phyloP scores from a whole-genome alignment of 208 protist species.

The Trypanosoma brucei region DNA sequence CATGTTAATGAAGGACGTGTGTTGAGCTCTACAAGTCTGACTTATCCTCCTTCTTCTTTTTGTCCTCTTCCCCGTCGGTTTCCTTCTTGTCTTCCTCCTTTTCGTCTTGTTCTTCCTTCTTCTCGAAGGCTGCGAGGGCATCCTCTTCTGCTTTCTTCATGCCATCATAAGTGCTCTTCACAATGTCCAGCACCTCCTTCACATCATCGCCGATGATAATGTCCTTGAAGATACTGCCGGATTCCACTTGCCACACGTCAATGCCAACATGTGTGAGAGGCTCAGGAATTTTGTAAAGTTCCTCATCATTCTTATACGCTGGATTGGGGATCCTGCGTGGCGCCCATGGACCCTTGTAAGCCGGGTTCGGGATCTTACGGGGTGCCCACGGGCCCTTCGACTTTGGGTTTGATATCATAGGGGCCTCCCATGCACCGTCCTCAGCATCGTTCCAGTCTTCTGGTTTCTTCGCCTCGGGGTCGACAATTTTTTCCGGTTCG shows the following conservation, averaged over 20 bases:
- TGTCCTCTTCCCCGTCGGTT: slow-evolving; percentile 3
- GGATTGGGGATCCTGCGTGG: slow-evolving; percentile 90
- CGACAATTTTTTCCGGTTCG: slow-evolving; percentile 68
- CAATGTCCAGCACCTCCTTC: slow-evolving; percentile 67
- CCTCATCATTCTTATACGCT: slow-evolving; percentile 66
- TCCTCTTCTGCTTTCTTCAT: slow-evolving; percentile 25
- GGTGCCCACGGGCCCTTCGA: slow-evolving; percentile 88
- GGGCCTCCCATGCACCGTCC: slow-evolving; percentile 85
- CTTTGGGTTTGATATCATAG: slow-evolving; percentile 80
- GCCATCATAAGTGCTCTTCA: slow-evolving; percentile 26
- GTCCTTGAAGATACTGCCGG: slow-evolving; percentile 95
- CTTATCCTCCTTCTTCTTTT: slow-evolving; percentile 11
- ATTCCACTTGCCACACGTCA: slow-evolving; percentile 95
- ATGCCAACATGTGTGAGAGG: slow-evolving; percentile 87
- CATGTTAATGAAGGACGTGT: too few relatives aligned
- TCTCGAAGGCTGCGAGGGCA: slow-evolving; percentile 11
- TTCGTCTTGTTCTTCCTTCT: not conserved
- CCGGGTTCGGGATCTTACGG: slow-evolving; percentile 89
- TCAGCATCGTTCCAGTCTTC: slow-evolving; percentile 90
- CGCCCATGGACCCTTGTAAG: slow-evolving; percentile 93
- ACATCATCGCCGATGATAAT: slow-evolving; percentile 91
- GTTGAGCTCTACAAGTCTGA: not conserved
- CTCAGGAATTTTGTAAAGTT: slow-evolving; percentile 61
- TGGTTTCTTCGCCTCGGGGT: slow-evolving; percentile 89
- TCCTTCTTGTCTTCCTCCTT: slow-evolving; percentile 6